Evolutionary conservation across 352 stramenopile genomes (phyloP), one percentile per base, ranked within the genome.

Genomic region (Hyphochytrium catenoides): DNA sequence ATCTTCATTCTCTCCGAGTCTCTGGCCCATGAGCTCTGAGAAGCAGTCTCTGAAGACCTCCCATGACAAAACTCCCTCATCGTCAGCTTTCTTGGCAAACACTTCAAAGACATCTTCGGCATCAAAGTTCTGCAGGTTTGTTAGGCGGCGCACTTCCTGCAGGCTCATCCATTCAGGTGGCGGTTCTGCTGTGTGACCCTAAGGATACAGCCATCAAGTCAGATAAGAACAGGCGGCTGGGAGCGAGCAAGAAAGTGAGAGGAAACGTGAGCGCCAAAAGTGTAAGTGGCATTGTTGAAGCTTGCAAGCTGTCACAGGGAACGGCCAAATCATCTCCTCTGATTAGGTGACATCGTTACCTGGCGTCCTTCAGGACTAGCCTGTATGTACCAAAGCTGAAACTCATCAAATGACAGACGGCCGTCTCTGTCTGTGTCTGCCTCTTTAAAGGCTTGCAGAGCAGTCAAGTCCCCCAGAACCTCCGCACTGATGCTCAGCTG

Each of bases 141-240:
- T 39, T 16, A 46, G 25, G 6, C 40, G 40, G 1, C 31, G 31
- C 6, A 39, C 43, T 23, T 41, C 36, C 35, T 40, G 27, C 6
- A 47, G 17, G 3, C 39, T 33, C 19, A 47, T 44, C 36, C 8
- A n/a, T 20, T 5, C 23, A 29, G 3, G 25, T 35, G 12, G 63
- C 65, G 15, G 75, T 57, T 39, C 74, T 61, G 6, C 61, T 64
- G 25, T 74, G 0, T 62, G 60, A 32, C 62, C 60, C 8, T 62
- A 55, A 8, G 17, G n/a, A 25, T 41, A 14, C 20, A 47, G 47
- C 43, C 43, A 49, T 24, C 39, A 36, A 42, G 12, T 8, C 3
- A 17, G 24, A 26, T n/a, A 26, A 28, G 4, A 6, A 24, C 12
- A 20, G 12, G 4, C 14, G 4, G 3, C n/a, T 24, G 12, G 31